Base-by-base conservation (phyloP, 495 filamentous ascomycete species). In the Letharia lupina region DNA sequence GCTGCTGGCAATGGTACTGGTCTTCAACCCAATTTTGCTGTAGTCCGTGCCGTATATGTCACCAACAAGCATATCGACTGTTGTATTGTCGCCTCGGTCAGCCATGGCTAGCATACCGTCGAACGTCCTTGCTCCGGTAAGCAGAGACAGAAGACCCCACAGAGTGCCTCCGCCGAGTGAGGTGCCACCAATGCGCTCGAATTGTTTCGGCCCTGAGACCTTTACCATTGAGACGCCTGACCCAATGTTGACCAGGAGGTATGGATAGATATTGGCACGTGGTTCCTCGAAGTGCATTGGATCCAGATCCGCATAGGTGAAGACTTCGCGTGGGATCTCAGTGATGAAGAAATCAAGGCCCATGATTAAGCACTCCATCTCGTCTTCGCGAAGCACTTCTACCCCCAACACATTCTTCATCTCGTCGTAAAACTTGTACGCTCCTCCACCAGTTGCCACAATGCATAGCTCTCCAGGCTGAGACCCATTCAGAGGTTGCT, bases 271-370 rank as follows among this genome's bases (percentile, higher is more conserved):
- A 68, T 93, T 85, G 31, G 84, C 75, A 54, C 82, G 82, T 16
- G 89, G 82, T 62, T 87, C 81, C 66, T 87, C 84, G 73, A 93
- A 96, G 67, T 88, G 83, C 88, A 95, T 95, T 20, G 92, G 91
- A 67, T 94, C 82, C 18, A 81, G 77, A 74, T 97, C 94, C 70
- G 86, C 91, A 76, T 98, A 98, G 28, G 91, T 96, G 72, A 98
- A 98, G 37, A 98, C 92, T 77, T 98, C 94, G 70, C 86, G 83
- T 60, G 94, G 95, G 68, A 98, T 98, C 72, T 98, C 92, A 65
- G 88, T 96, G 70, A 98, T 96, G 80, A 98, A 98, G 79, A 98
- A 98, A 76, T 98, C 95, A 42, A 98, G 86, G 91, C 91, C 93
- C 63, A 92, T 94, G 70, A 98, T 98, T 61, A 98, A 78, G 75